Base-by-base conservation (phyloP, 768 basidiomycete genomes). In the Psilocybe azurescens region DNA sequence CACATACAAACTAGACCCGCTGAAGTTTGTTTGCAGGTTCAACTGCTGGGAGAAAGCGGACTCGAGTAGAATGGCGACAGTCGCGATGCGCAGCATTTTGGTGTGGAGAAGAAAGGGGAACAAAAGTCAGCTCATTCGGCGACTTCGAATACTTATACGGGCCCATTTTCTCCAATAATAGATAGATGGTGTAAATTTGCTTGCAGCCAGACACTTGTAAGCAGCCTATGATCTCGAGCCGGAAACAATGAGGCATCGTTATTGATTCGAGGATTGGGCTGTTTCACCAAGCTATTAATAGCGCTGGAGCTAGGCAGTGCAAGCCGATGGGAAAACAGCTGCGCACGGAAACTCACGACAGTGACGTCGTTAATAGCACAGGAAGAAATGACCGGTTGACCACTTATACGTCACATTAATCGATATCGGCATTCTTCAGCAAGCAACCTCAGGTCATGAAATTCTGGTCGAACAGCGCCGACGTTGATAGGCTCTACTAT, bases 11-110 rank as follows among this genome's bases (percentile, higher is more conserved):
- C 53, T 36, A 29, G 29, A 29, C 46, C 60, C 60, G 48, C 60
- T 61, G 18, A 54, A 61, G 38, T 61, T 61, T n/a, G 28, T 48
- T 28, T 44, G 46, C 36, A 61, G 53, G 20, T 18, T 48, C 29
- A 61, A 30, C 24, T 55, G 46, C 47, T 61, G 60, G 36, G 60
- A 48, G 44, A 61, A 6, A 4, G 54, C 53, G 49, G 53, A 38
- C 38, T 55, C 44, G 14, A 61, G 49, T 48, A 61, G 54, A 56
- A 38, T 18, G 60, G 48, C 60, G 38, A 61, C 18, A 14, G 53
- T 49, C 38, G 48, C 53, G 28, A 53, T 49, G 38, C 56, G 61
- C 60, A 61, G 48, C 53, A 61, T 61, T 55, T 55, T 56, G 52
- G 33, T 16, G 41, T 44, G 41, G 41, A 44, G 14, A 16, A n/a